phyloP scores from a whole-genome alignment of 1,284 basidiomycete genomes.

The Malassezia psittaci region DNA sequence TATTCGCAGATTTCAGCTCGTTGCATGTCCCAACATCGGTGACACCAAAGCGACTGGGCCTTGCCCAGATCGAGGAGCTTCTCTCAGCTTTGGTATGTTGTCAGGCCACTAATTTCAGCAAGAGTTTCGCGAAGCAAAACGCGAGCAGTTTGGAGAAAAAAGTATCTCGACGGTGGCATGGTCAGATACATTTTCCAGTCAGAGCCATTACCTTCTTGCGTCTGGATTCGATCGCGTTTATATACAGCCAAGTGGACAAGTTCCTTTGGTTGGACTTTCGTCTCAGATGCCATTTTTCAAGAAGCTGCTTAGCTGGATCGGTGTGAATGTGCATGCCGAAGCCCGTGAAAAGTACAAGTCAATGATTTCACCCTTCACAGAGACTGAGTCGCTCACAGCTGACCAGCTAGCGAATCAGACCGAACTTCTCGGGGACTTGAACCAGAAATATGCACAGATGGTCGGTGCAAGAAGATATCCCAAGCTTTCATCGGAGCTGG shows the following conservation, averaged over 20 bases:
- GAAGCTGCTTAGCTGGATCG: constrained; percentile 49
- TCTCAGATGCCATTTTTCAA: constrained; percentile 35
- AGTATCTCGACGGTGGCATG: constrained; percentile 47
- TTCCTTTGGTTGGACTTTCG: constrained; percentile 49
- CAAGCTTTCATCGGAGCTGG: constrained; percentile 21
- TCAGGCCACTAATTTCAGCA: constrained; percentile 8
- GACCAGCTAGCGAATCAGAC: constrained; percentile 37
- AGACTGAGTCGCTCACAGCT: constrained; percentile 28
- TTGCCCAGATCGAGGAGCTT: constrained; percentile 51
- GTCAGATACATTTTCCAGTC: constrained; percentile 49
- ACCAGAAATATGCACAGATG: constrained; percentile 26
- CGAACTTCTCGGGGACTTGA: constrained; percentile 40
- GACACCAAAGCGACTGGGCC: constrained; percentile 37
- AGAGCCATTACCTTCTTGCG: constrained; percentile 48
- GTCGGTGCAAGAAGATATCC: constrained; percentile 34
- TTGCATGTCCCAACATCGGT: constrained; percentile 46
- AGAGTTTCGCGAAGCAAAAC: constrained; percentile 48
- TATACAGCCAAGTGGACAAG: constrained; percentile 48
- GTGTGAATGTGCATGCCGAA: constrained; percentile 49
- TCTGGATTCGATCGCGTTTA: constrained; percentile 50
- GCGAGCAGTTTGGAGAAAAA: constrained; percentile 35
- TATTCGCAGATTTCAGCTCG: constrained; percentile 50
- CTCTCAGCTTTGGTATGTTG: constrained; percentile 39
- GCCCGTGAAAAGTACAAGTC: constrained; percentile 50
- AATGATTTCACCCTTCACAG: constrained; percentile 32